Evolutionary conservation across 2,329 filamentous ascomycete species (phyloP), one percentile per base, ranked within the genome.

Genomic region (Uncinocarpus reesii): DNA sequence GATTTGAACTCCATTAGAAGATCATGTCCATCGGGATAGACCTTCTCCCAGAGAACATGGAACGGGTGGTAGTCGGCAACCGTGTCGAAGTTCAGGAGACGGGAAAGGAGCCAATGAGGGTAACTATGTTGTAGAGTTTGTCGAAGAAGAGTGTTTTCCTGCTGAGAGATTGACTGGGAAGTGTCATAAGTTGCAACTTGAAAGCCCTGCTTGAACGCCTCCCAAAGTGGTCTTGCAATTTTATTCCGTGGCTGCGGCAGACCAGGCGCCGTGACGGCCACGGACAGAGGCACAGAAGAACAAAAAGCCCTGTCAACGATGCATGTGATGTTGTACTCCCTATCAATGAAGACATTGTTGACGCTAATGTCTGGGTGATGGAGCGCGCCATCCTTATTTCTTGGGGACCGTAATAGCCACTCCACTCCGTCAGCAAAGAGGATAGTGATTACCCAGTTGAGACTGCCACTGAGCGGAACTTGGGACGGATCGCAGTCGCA

Each of bases 291-390:
- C 8, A 57, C 31, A 15, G 55, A 52, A 10, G 53, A 60, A 16
- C 48, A 31, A 10, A 61, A 60, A 13, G 50, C 55, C 59, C 57
- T 60, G 49, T 65, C 60, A 34, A 66, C 64, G 4, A 65, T 50
- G 23, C 53, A 57, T 16, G 58, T 64, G 34, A 66, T 59, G 18
- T 64, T 62, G 48, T 52, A 62, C 23, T 64, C 49, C 15, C 61
- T 45, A 40, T 65, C 60, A 21, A 66, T 57, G 34, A 58, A 64
- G 32, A 65, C 62, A 47, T 72, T 71, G 48, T 65, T 65, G 40
- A 58, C 55, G 37, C 69, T 66, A 16, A 70, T 50, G 51, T 71
- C 67, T 18, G 64, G 50, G 31, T 63, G 58, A 15, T 50, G 56
- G 3, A 62, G 45, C 3, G 50, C 44, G 13, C 31, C 38, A 20